Conservation (phyloP, 139 green algal species). For the Bryopsis sp. region DNA sequence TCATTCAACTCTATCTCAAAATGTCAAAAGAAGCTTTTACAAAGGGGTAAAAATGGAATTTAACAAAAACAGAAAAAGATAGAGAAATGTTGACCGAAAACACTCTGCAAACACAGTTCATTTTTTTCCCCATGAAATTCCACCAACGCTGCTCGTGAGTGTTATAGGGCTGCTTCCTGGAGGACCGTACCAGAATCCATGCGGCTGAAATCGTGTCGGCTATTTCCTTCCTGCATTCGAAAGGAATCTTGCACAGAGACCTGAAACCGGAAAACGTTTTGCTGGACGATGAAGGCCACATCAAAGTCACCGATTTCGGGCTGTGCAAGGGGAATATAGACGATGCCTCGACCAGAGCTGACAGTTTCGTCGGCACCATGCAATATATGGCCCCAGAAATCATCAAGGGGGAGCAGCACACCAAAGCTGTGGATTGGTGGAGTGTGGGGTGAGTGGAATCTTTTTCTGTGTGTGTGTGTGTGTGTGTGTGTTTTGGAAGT, state of each 20-base stretch:
- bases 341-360: constrained; percentile 45
- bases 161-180: constrained; percentile 68
- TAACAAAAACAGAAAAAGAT: not conserved
- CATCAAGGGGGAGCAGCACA: constrained; percentile 73
- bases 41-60: no score
- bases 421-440: constrained; percentile 94
- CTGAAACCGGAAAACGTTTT: constrained; percentile 83
- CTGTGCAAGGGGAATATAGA: constrained; percentile 76
- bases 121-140: not conserved
- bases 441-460: constrained; percentile 50
- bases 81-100: not conserved
- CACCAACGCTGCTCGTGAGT: not conserved
- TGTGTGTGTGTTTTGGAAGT: no score
- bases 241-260: constrained; percentile 77
- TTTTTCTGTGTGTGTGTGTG: constrained; percentile 10
- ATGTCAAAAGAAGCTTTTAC: no score
- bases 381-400: constrained; percentile 88
- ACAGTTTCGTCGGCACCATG: constrained; percentile 94
- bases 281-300: constrained; percentile 86
- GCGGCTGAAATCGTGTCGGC: constrained; percentile 89
- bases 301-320: constrained; percentile 84
- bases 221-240: constrained; percentile 80
- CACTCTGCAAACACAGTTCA: not conserved
- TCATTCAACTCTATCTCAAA: no score
- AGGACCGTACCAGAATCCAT: constrained; percentile 85